Evolutionary conservation across 2,329 filamentous ascomycete species (phyloP).

Genomic region (Cercospora beticola): DNA sequence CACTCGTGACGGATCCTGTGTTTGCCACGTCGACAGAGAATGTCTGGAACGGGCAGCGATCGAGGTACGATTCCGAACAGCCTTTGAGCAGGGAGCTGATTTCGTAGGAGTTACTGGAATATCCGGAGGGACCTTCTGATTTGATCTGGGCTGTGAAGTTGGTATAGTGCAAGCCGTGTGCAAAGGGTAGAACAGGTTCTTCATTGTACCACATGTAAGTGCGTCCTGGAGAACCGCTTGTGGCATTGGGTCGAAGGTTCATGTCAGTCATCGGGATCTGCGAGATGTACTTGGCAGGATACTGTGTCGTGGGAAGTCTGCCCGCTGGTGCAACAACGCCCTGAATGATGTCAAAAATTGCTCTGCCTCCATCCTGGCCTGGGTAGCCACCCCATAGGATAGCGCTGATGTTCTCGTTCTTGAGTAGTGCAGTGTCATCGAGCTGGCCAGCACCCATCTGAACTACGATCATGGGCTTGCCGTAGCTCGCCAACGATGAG

Average conservation of each 20-base stretch:
- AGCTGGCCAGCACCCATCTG: slow-evolving; percentile 55
- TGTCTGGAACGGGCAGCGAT: slow-evolving; percentile 47
- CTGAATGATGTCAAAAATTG: slow-evolving; percentile 55
- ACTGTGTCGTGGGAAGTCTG: slow-evolving; percentile 56
- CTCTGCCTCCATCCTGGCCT: slow-evolving; percentile 59
- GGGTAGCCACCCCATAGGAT: slow-evolving; percentile 61
- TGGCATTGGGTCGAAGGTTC: slow-evolving; percentile 50
- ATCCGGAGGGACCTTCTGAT: slow-evolving; percentile 8
- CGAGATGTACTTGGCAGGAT: slow-evolving; percentile 53
- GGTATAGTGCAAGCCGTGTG: slow-evolving; percentile 60
- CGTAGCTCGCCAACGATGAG: slow-evolving; percentile 45
- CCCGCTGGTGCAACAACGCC: slow-evolving; percentile 55
- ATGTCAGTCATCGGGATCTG: slow-evolving; percentile 58
- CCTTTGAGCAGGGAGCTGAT: slow-evolving; percentile 43
- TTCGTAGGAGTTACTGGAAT: slow-evolving; percentile 26
- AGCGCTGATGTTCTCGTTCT: slow-evolving; percentile 51
- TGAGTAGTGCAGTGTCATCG: slow-evolving; percentile 53
- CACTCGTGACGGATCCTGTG: slow-evolving; percentile 48
- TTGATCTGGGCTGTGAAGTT: slow-evolving; percentile 45
- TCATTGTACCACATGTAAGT: slow-evolving; percentile 61
- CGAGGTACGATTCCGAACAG: slow-evolving; percentile 42
- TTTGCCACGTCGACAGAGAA: slow-evolving; percentile 51
- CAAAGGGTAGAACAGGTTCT: slow-evolving; percentile 54
- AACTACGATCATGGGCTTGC: slow-evolving; percentile 55
- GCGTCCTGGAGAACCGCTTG: slow-evolving; percentile 49